Conservation (phyloP, 78 protist species). For the Guillardia theta region DNA sequence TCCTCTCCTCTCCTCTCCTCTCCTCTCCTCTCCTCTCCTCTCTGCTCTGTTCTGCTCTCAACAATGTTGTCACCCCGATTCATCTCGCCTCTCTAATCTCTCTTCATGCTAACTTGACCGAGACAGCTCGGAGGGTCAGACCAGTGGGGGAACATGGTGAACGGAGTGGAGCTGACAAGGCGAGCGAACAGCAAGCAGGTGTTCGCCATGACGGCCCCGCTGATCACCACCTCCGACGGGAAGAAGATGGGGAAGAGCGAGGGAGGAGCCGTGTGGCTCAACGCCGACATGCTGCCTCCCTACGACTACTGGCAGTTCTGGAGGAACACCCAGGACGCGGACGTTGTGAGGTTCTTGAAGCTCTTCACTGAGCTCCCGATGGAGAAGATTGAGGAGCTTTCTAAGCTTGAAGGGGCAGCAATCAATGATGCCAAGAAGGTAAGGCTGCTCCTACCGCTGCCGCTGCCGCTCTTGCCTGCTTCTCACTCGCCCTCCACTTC, state of each 20-base stretch:
- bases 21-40: no score
- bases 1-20: no score
- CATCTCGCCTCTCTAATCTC: no score
- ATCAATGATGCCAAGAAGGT: conserved; percentile 39
- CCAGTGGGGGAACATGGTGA: conserved; percentile 48
- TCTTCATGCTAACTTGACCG: no score
- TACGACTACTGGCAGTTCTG: conserved; percentile 52
- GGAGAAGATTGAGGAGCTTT: background rate
- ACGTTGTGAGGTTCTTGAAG: conserved; percentile 24
- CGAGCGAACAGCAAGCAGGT: background rate
- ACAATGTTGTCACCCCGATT: no score
- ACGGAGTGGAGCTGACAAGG: conserved; percentile 43
- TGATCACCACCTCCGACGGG: conserved; percentile 51
- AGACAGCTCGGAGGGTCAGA: conserved; percentile 50
- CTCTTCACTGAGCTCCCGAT: conserved; percentile 36
- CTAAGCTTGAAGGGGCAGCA: background rate
- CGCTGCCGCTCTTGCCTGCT: no score
- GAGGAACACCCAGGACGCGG: conserved; percentile 40
- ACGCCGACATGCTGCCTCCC: conserved; percentile 32
- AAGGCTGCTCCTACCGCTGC: no score
- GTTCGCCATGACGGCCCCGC: conserved; percentile 46
- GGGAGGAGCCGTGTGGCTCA: conserved; percentile 28
- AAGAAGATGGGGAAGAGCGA: conserved; percentile 53
- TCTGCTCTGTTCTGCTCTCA: no score
- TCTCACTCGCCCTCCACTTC: no score